These are phyloP conservation scores for Fusarium temperatum DNA, from an alignment of 2,329 filamentous ascomycete genomes.

Conservation along the genomic window DNA sequence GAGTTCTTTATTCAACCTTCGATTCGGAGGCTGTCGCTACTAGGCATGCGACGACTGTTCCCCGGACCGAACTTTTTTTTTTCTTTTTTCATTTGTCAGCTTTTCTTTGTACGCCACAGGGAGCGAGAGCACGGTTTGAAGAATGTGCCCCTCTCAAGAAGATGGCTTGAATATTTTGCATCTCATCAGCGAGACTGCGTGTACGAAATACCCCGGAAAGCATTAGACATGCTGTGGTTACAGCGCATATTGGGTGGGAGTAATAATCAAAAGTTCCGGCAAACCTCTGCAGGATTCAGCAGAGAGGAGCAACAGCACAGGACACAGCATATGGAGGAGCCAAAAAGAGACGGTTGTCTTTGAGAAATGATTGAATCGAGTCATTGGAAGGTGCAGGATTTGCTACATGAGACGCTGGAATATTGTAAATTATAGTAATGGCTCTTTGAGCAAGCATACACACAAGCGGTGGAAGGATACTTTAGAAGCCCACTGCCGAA, in stretches of 20 bases:
- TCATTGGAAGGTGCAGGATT: conserved; percentile 21
- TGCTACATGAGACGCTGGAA: conserved; percentile 19
- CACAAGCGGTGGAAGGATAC: conserved; percentile 13
- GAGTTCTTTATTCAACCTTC: conserved; percentile 29
- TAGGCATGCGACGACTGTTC: conserved; percentile 17
- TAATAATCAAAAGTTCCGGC: conserved; percentile 41
- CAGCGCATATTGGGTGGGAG: conserved; percentile 40
- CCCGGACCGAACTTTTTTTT: conserved; percentile 4
- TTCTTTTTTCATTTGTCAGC: conserved; percentile 9
- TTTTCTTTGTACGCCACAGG: conserved; percentile 22
- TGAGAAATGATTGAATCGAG: conserved; percentile 26
- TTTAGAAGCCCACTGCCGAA: conserved; percentile 7
- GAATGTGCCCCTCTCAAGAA: conserved; percentile 9
- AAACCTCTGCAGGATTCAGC: conserved; percentile 32
- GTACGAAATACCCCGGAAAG: conserved; percentile 44
- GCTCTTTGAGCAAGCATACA: conserved; percentile 26
- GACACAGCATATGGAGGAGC: conserved; percentile 22
- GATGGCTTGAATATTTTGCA: conserved; percentile 33
- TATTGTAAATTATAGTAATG: conserved; percentile 43
- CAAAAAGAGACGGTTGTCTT: conserved; percentile 29
- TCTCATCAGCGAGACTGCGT: conserved; percentile 43
- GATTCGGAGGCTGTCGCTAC: conserved; percentile 17
- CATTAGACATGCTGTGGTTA: conserved; percentile 43
- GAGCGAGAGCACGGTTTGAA: background rate
- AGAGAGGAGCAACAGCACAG: conserved; percentile 31